phyloP scores from a whole-genome alignment of 2,329 filamentous ascomycete genomes.

The Ophiostoma piceae region DNA sequence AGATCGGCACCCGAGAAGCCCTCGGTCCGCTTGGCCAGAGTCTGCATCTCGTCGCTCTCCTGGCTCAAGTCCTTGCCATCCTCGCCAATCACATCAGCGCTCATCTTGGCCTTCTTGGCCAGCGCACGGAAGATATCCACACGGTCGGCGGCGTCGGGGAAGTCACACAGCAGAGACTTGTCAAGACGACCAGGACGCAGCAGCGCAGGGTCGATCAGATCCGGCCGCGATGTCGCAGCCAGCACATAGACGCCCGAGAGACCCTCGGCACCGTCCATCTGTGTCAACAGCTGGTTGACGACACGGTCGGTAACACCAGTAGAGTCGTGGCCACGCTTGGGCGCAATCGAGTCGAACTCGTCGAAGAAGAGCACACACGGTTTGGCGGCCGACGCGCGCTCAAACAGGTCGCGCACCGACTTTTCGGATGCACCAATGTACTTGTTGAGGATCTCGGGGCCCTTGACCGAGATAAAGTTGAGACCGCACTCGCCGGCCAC shows the following conservation, averaged over 20 bases:
- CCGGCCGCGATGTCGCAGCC: slow-evolving; percentile 86
- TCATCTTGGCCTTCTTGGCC: slow-evolving; percentile 73
- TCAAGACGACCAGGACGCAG: slow-evolving; percentile 87
- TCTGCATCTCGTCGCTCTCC: slow-evolving; percentile 45
- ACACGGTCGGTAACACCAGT: slow-evolving; percentile 98
- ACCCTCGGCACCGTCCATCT: slow-evolving; percentile 98
- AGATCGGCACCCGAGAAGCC: slow-evolving; percentile 93
- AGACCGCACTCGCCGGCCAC: slow-evolving; percentile 97
- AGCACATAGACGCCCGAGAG: slow-evolving; percentile 92
- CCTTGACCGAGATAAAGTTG: slow-evolving; percentile 98
- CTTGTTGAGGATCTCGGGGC: slow-evolving; percentile 96
- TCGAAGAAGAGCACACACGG: slow-evolving; percentile 98
- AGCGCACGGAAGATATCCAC: slow-evolving; percentile 83
- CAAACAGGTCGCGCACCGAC: slow-evolving; percentile 89
- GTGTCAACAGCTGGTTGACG: slow-evolving; percentile 94
- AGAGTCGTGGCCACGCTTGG: slow-evolving; percentile 92
- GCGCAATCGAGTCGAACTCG: slow-evolving; percentile 96
- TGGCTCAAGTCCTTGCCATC: slow-evolving; percentile 38
- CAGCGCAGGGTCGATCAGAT: slow-evolving; percentile 90
- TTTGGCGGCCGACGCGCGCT: slow-evolving; percentile 80
- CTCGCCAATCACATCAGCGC: slow-evolving; percentile 54
- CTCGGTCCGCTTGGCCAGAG: slow-evolving; percentile 73
- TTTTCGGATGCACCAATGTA: slow-evolving; percentile 98
- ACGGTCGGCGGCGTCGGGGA: slow-evolving; percentile 74
- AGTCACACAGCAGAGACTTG: slow-evolving; percentile 86